Base-by-base conservation (phyloP, 208 protist genomes). In the Dictyostelium gargantuum region DNA sequence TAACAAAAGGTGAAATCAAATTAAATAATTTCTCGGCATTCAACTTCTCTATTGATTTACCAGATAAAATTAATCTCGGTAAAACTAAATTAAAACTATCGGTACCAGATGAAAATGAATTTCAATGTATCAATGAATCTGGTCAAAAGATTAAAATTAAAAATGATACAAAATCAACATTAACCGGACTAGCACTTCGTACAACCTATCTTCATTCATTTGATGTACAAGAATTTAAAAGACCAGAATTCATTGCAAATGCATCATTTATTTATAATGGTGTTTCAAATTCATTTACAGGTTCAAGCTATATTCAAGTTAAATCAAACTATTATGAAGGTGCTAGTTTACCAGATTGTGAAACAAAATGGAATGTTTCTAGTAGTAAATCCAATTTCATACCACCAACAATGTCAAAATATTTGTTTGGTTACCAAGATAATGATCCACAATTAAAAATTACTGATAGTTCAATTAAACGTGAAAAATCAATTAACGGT, bases 321-420 rank as follows among this genome's bases (percentile, higher is more conserved):
- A 81, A 91, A 29, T 70, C 70, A 23, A 80, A 42, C 3, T 91
- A 91, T 68, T 91, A 79, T 81, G 84, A 79, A 66, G 84, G 84
- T 56, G 75, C 26, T 52, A 42, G 29, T 21, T 40, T 85, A 9
- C 70, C 80, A 6, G 84, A 63, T 29, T 52, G 66, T 40, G 84
- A 79, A 26, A 73, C 58, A 4, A 73, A 48, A 2, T 91, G 84
- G 84, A 48, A 1, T 21, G 84, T 91, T 9, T 4, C 52, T 13
- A 68, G 46, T 6, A 10, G 0, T 2, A 80, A 40, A 26, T 72
- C 52, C 6, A 70, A n/a, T 29, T 91, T 35, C 19, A 26, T 48
- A 3, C 74, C 84, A 73, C 74, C 84, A 40, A 26, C n/a, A 13
- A 19, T 56, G 8, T 63, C 42, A 8, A 66, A 50, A 15, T 91